Conservation (phyloP, 441 rosid genomes). For the Eugenia klotzschiana region DNA sequence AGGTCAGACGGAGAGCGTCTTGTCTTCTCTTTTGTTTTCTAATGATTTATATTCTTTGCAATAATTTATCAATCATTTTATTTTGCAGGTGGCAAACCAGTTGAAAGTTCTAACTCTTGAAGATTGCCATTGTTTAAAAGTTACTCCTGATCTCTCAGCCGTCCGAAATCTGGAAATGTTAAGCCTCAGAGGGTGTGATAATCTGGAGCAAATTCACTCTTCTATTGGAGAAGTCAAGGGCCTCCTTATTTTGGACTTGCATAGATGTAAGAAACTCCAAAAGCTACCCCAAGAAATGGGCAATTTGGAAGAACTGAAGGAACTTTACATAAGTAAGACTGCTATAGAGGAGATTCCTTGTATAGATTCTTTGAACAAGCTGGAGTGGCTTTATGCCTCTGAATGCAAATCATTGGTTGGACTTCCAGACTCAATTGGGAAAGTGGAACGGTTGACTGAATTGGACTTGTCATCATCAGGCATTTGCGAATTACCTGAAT, state of each 20-base stretch:
- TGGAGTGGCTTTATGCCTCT: accelerated
- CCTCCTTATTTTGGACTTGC: neutral
- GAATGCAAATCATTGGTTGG: neutral
- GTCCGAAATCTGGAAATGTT: neutral
- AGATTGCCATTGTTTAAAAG: neutral
- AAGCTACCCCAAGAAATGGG: neutral
- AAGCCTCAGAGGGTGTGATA: neutral
- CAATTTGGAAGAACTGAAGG: neutral
- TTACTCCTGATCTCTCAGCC: accelerated
- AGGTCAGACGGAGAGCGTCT: neutral
- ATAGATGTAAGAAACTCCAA: accelerated
- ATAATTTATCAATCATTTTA: neutral
- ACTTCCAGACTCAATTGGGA: neutral
- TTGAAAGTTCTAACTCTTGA: neutral
- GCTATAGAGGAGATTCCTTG: neutral
- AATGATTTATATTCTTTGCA: neutral
- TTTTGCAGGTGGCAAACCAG: neutral
- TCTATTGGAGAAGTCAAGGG: neutral
- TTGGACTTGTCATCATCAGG: too few relatives aligned
- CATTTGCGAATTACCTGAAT: too few relatives aligned
- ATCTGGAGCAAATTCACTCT: neutral
- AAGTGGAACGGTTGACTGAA: neutral
- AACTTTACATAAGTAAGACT: accelerated
- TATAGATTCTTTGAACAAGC: neutral
- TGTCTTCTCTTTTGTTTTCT: neutral